Conservation (phyloP, 192 early-diverging fungal genomes). For the Rhizophagus sp. region DNA sequence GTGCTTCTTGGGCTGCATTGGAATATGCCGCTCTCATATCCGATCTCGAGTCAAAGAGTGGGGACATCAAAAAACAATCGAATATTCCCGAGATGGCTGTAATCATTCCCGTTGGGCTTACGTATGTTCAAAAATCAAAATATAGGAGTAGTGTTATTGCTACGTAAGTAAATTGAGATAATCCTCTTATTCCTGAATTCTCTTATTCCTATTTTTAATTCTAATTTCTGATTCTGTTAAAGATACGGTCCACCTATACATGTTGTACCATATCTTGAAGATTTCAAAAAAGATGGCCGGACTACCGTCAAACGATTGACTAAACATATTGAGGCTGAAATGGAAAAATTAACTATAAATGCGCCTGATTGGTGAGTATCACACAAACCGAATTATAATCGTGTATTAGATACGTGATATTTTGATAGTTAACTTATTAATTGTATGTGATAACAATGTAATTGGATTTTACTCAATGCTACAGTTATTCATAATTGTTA, state of each 20-base stretch:
- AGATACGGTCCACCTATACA: constrained; percentile 50
- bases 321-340: constrained; percentile 39
- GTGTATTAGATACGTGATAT: background rate
- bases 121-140: constrained; percentile 51
- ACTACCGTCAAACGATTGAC: constrained; percentile 46
- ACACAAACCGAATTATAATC: too few species aligned
- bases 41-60: constrained; percentile 22
- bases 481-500: background rate
- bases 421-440: too few species aligned
- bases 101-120: constrained; percentile 49
- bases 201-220: background rate
- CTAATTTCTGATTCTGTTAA: background rate
- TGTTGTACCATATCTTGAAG: constrained; percentile 39
- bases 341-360: constrained; percentile 49
- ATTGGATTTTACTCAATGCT: too few species aligned
- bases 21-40: constrained; percentile 46
- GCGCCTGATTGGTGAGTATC: constrained; percentile 49
- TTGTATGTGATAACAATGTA: too few species aligned
- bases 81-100: background rate
- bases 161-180: constrained; percentile 32
- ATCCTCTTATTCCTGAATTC: background rate
- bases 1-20: constrained; percentile 51
- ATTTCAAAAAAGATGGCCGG: constrained; percentile 41
- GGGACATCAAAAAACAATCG: constrained; percentile 17
- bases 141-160: constrained; percentile 48